Percentiles rank a stretch among this genome's conserved stretches.
Evolutionary conservation across 2,329 filamentous ascomycete species (phyloP).

Genomic region (Seiridium unicorne): DNA sequence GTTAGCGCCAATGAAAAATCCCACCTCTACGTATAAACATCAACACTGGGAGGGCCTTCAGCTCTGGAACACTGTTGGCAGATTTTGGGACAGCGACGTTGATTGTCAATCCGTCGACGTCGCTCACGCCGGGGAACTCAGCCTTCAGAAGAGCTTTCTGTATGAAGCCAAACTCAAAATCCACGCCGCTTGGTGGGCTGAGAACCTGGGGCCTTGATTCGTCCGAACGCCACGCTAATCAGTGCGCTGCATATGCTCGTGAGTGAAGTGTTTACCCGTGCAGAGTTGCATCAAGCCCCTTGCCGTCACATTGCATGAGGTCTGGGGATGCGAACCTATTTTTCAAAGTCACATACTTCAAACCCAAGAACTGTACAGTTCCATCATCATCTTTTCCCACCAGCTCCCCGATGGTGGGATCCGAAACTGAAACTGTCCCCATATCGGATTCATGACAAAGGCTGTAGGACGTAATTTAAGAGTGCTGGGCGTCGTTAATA

Average conservation of each 20-base stretch:
- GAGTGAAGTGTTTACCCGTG: not conserved
- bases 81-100: not conserved
- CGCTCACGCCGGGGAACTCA: not conserved
- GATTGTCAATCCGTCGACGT: not conserved
- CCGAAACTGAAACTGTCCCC: too few species aligned
- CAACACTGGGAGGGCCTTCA: not conserved
- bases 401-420: not conserved
- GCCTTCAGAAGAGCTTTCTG: not conserved
- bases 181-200: not conserved
- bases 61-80: not conserved
- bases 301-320: not conserved
- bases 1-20: not conserved
- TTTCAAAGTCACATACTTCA: not conserved
- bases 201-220: not conserved
- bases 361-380: not conserved
- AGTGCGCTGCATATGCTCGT: not conserved
- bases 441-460: too few species aligned
- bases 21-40: not conserved
- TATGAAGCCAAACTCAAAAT: not conserved
- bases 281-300: not conserved
- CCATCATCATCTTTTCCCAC: not conserved
- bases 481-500: too few species aligned
- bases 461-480: too few species aligned
- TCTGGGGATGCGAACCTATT: not conserved
- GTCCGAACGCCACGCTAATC: not conserved